A percentile compares a stretch with the other conserved stretches of the same genome.
phyloP scores from a whole-genome alignment of 768 basidiomycete genomes.

The Hemileccinum rubropunctum region DNA sequence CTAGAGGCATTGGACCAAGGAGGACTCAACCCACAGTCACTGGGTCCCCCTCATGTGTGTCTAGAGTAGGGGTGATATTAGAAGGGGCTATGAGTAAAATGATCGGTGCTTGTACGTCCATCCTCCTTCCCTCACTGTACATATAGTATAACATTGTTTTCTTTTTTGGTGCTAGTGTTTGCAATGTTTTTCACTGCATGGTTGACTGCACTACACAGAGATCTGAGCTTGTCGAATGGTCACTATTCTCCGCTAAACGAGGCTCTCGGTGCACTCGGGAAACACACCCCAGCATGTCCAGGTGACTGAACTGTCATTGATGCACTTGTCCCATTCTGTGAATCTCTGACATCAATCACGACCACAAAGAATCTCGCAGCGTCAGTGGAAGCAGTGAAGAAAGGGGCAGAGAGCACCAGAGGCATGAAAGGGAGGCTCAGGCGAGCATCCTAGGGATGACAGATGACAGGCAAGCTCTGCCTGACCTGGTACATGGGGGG shows the following conservation, averaged over 20 bases:
- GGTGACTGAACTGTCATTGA: constrained; percentile 60
- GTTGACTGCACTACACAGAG: constrained; percentile 16
- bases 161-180: constrained; percentile 34
- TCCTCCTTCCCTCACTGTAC: too few relatives aligned
- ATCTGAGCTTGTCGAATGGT: background rate
- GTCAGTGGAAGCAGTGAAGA: constrained; percentile 33
- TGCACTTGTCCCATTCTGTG: constrained; percentile 47
- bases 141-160: constrained; percentile 27
- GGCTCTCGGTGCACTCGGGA: constrained; percentile 32
- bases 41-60: constrained; percentile 22
- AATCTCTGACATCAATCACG: constrained; percentile 7
- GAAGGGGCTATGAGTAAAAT: constrained; percentile 56
- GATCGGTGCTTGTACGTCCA: too few relatives aligned
- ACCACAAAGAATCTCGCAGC: background rate
- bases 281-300: constrained; percentile 49
- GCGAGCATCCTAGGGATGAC: constrained; percentile 47
- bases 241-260: constrained; percentile 15
- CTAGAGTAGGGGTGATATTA: constrained; percentile 35
- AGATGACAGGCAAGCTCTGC: constrained; percentile 31
- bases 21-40: constrained; percentile 18
- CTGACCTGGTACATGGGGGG: constrained; percentile 60
- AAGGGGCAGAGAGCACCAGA: constrained; percentile 47
- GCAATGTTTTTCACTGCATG: constrained; percentile 43
- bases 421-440: constrained; percentile 48
- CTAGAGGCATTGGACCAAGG: too few relatives aligned